Conservation (phyloP, 139 green algal genomes). For the Tetraselmis chui region DNA sequence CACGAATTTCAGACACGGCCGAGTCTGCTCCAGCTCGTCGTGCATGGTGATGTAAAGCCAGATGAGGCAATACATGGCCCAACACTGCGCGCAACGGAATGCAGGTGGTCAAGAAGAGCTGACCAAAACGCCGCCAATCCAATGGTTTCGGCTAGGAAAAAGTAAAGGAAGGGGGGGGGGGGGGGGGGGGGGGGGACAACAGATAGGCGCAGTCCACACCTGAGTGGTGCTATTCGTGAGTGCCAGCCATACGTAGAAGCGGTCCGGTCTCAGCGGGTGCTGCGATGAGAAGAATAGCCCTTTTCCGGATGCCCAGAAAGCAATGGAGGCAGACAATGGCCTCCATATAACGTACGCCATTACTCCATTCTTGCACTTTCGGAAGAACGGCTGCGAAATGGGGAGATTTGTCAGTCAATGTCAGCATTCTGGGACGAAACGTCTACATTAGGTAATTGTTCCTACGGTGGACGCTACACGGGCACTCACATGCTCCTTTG, state of each 20-base stretch:
- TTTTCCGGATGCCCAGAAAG: conserved; percentile 62
- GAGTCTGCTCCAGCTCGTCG: conserved; percentile 81
- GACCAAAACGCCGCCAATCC: not conserved
- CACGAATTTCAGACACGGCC: conserved; percentile 89
- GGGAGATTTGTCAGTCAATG: too few species aligned
- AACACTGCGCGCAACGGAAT: conserved; percentile 40
- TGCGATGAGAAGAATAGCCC: conserved; percentile 40
- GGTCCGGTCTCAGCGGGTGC: conserved; percentile 29
- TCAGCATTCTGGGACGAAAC: too few species aligned
- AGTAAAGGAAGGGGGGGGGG: not conserved
- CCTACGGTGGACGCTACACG: too few species aligned
- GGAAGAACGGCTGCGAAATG: conserved; percentile 25
- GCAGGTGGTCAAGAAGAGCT: not conserved
- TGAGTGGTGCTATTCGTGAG: conserved; percentile 78
- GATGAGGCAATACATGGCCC: conserved; percentile 92
- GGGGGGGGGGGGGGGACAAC: too few species aligned
- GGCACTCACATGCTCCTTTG: not conserved
- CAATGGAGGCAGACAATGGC: conserved; percentile 66
- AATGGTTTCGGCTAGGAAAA: not conserved
- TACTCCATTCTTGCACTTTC: conserved; percentile 66
- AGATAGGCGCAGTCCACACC: too few species aligned
- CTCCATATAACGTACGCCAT: conserved; percentile 88
- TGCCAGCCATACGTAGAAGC: conserved; percentile 72
- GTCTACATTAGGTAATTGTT: too few species aligned
- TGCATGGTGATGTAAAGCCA: conserved; percentile 81